phyloP scores from a whole-genome alignment of 345 rosid genomes.

The Rhodamnia rubescens region DNA sequence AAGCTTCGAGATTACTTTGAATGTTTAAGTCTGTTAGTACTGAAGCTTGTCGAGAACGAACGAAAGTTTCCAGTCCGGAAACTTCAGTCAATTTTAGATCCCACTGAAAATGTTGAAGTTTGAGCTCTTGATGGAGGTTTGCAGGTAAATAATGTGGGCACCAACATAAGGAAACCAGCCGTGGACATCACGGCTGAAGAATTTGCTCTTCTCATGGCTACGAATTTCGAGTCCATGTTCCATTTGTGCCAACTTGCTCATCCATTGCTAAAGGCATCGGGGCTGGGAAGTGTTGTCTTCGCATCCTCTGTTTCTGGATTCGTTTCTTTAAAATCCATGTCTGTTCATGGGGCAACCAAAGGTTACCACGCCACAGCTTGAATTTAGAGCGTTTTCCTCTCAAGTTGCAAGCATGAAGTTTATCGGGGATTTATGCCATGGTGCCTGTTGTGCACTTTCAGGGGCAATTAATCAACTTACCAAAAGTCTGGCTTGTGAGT shows the following conservation, averaged over 20 bases:
- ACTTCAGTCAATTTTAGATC: not conserved
- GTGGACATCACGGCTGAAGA: slow-evolving; percentile 47
- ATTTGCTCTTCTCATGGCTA: slow-evolving; percentile 42
- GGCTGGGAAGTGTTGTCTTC: slow-evolving; percentile 49
- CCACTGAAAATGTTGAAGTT: not conserved
- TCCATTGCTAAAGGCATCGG: slow-evolving; percentile 54
- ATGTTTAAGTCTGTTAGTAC: not conserved
- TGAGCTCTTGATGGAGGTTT: not conserved
- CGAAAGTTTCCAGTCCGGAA: not conserved
- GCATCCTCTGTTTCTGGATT: slow-evolving; percentile 69
- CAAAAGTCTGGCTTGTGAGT: slow-evolving; percentile 66
- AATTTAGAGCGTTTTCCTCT: not conserved
- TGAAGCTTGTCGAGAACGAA: not conserved
- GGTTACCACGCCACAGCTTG: slow-evolving; percentile 14
- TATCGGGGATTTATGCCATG: not conserved
- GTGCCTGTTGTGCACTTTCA: slow-evolving; percentile 7
- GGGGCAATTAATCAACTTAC: slow-evolving; percentile 79
- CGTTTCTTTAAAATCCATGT: slow-evolving; percentile 60
- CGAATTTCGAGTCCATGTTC: slow-evolving; percentile 71
- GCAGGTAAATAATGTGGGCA: slow-evolving; percentile 75
- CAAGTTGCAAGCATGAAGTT: not conserved
- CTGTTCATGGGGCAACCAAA: slow-evolving; percentile 71
- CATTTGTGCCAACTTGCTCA: slow-evolving; percentile 63
- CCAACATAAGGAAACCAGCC: slow-evolving; percentile 57
- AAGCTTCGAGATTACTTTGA: not conserved